phyloP scores from a whole-genome alignment of 495 filamentous ascomycete species.

The Podospora bellae-mahoneyi region DNA sequence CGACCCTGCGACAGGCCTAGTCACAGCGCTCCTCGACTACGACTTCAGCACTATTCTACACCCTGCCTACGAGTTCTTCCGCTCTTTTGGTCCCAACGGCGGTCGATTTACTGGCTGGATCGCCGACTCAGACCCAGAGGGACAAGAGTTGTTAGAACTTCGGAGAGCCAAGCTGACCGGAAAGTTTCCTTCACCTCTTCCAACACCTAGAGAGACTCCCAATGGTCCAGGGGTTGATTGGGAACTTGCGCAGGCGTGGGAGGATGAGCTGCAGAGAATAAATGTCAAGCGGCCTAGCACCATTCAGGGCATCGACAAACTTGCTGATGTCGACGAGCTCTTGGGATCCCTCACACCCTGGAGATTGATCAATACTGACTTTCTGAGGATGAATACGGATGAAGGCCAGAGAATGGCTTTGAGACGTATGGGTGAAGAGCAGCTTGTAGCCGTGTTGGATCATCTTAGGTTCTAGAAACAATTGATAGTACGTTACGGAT shows the following conservation, averaged over 20 bases:
- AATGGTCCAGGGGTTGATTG: conserved; percentile 28
- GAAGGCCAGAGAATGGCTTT: conserved; percentile 21
- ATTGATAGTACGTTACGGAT: no score
- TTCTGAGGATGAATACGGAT: conserved; percentile 30
- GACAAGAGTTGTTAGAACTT: conserved; percentile 19
- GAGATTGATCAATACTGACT: conserved; percentile 29
- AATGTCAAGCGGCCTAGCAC: conserved; percentile 32
- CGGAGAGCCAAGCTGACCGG: conserved; percentile 31
- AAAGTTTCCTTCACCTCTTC: conserved; percentile 29
- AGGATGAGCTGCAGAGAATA: conserved; percentile 29
- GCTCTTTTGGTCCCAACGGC: conserved; percentile 28
- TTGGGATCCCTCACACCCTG: conserved; percentile 28
- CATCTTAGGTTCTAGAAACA: conserved; percentile 13
- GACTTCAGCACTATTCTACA: conserved; percentile 31
- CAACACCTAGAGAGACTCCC: conserved; percentile 13
- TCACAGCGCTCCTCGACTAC: conserved; percentile 33
- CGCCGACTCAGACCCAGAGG: conserved; percentile 18
- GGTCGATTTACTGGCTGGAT: conserved; percentile 28
- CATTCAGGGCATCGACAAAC: conserved; percentile 32
- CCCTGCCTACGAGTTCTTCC: conserved; percentile 33
- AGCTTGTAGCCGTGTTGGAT: conserved; percentile 19
- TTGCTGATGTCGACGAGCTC: conserved; percentile 33
- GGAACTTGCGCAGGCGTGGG: conserved; percentile 32
- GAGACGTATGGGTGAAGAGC: conserved; percentile 17
- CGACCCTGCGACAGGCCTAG: conserved; percentile 26